These are phyloP conservation scores for Cercospora brassicicola DNA, from an alignment of 2,329 filamentous ascomycete species.

Conservation along the genomic window DNA sequence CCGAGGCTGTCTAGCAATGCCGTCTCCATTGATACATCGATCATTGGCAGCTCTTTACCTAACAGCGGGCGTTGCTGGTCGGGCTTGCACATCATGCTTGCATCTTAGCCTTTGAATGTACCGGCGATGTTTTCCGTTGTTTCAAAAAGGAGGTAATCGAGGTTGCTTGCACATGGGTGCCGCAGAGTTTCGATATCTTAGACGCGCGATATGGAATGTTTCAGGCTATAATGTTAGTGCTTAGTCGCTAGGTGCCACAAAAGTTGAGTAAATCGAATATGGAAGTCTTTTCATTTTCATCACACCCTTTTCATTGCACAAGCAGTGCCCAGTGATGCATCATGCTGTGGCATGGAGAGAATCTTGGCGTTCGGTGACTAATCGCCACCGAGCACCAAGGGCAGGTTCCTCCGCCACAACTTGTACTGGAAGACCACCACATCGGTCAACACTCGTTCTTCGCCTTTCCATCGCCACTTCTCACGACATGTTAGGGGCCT, in stretches of 20 bases:
- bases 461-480: no score
- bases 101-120: conserved; percentile 29
- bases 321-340: no score
- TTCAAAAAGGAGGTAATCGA: conserved; percentile 19
- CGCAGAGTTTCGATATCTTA: conserved; percentile 16
- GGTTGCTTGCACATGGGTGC: conserved; percentile 10
- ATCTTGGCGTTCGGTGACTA: no score
- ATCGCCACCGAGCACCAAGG: no score
- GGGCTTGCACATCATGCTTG: conserved; percentile 24
- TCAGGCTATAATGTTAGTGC: conserved; percentile 16
- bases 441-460: no score
- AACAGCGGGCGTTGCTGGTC: conserved; percentile 26
- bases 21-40: conserved; percentile 18
- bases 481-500: no score
- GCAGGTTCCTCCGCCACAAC: no score
- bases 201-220: neutral
- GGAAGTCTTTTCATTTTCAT: neutral
- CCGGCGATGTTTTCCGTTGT: conserved; percentile 26
- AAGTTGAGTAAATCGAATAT: neutral
- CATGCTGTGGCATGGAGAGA: no score
- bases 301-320: no score
- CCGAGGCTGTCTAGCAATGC: conserved; percentile 21
- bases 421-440: no score
- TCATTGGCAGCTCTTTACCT: conserved; percentile 24
- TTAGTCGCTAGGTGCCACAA: conserved; percentile 7